Conservation (phyloP, 2,329 filamentous ascomycete genomes). For the Diaporthe sp. region DNA sequence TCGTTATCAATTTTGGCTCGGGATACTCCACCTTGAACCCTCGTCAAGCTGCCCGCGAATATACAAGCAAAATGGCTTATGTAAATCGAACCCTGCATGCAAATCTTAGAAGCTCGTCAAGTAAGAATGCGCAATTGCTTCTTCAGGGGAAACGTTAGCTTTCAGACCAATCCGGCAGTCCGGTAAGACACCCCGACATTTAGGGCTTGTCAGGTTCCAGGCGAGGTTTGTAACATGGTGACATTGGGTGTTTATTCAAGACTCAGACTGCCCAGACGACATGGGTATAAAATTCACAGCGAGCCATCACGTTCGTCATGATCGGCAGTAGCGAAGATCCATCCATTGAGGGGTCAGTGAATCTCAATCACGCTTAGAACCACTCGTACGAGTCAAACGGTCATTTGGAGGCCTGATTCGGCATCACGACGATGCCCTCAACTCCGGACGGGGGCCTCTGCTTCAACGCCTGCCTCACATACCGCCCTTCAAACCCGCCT, state of each 20-base stretch:
- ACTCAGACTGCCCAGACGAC: neutral
- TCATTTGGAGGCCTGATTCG: slow-evolving; percentile 6
- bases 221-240: neutral
- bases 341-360: slow-evolving; percentile 10
- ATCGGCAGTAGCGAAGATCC: neutral
- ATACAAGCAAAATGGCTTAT: slow-evolving; percentile 1
- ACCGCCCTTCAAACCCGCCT: slow-evolving; percentile 7
- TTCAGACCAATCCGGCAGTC: neutral
- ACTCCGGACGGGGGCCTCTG: neutral
- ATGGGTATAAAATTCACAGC: neutral
- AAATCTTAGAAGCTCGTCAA: neutral
- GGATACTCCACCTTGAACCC: neutral
- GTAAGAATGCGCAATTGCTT: neutral
- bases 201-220: neutral
- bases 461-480: neutral
- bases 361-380: slow-evolving; percentile 4
- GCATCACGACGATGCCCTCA: slow-evolving; percentile 14
- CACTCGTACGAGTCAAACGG: slow-evolving; percentile 25
- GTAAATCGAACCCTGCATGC: neutral
- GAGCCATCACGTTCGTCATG: slow-evolving; percentile 15
- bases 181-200: too few species aligned
- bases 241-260: neutral
- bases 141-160: too few species aligned
- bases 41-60: slow-evolving; percentile 2
- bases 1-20: neutral